phyloP scores from a whole-genome alignment of 2,329 filamentous ascomycete genomes.

The Ophiocordyceps camponoti-leonardi region DNA sequence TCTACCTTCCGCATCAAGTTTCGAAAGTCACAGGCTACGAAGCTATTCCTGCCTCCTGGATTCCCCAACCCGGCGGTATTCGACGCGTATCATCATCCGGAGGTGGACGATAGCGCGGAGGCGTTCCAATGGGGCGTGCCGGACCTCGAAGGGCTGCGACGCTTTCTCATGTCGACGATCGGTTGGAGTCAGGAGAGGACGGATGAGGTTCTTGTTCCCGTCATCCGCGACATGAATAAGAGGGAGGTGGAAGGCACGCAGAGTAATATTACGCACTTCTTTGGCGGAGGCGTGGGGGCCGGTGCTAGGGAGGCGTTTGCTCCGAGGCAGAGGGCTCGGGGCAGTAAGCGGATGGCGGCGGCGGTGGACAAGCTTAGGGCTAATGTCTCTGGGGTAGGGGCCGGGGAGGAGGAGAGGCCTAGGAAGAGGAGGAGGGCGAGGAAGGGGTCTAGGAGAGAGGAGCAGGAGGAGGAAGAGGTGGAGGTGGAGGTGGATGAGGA shows the following conservation, averaged over 20 bases:
- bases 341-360: constrained; percentile 58
- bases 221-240: constrained; percentile 88
- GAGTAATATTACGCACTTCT: constrained; percentile 88
- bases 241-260: constrained; percentile 82
- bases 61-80: constrained; percentile 71
- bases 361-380: constrained; percentile 50
- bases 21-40: constrained; percentile 57
- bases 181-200: constrained; percentile 86
- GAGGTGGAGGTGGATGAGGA: constrained; percentile 2
- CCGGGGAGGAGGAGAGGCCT: not conserved
- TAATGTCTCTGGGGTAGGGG: constrained; percentile 8
- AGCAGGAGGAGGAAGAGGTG: constrained; percentile 1
- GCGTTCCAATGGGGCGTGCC: constrained; percentile 91
- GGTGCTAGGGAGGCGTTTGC: constrained; percentile 52
- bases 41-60: constrained; percentile 65
- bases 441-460: constrained; percentile 6
- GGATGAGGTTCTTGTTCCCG: constrained; percentile 88
- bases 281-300: constrained; percentile 55
- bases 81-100: constrained; percentile 69
- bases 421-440: constrained; percentile 10
- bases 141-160: constrained; percentile 68
- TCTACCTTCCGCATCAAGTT: constrained; percentile 73
- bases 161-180: constrained; percentile 79
- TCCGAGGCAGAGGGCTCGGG: constrained; percentile 46
- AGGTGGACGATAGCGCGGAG: constrained; percentile 65